Percentiles rank a stretch among this genome's conserved stretches.
Conservation (phyloP, 371 early-diverging fungal genomes). For the Aphelidium insulamus region DNA sequence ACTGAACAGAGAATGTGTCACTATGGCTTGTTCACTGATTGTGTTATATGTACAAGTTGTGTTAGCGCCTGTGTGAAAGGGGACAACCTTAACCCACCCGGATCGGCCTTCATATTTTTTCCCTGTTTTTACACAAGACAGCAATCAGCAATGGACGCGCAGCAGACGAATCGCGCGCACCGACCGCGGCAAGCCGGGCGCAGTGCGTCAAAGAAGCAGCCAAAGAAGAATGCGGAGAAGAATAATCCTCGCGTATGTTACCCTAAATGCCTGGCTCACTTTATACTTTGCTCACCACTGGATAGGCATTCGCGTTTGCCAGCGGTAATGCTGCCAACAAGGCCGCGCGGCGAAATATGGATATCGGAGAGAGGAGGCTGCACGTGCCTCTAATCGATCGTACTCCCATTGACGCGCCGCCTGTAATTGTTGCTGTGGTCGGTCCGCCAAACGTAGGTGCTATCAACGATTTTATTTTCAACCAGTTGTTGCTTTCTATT, state of each 20-base stretch:
- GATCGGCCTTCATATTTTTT: too few relatives aligned
- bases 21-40: too few relatives aligned
- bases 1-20: too few relatives aligned
- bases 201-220: conserved; percentile 56
- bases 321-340: conserved; percentile 26
- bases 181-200: conserved; percentile 56
- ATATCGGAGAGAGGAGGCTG: conserved; percentile 67
- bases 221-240: conserved; percentile 41
- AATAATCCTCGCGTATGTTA: conserved; percentile 60
- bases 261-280: background rate
- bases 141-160: conserved; percentile 15
- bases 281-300: background rate
- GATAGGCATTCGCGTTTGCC: background rate
- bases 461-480: too few relatives aligned
- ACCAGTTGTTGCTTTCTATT: too few relatives aligned
- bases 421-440: conserved; percentile 80
- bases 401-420: conserved; percentile 73
- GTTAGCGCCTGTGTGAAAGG: too few relatives aligned
- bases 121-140: too few relatives aligned
- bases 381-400: conserved; percentile 92
- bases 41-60: too few relatives aligned
- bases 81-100: too few relatives aligned
- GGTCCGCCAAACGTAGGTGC: conserved; percentile 72
- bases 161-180: conserved; percentile 54
- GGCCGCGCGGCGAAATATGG: conserved; percentile 55